Conservation (phyloP, 2,329 filamentous ascomycete species). For the Cytospora piceae region DNA sequence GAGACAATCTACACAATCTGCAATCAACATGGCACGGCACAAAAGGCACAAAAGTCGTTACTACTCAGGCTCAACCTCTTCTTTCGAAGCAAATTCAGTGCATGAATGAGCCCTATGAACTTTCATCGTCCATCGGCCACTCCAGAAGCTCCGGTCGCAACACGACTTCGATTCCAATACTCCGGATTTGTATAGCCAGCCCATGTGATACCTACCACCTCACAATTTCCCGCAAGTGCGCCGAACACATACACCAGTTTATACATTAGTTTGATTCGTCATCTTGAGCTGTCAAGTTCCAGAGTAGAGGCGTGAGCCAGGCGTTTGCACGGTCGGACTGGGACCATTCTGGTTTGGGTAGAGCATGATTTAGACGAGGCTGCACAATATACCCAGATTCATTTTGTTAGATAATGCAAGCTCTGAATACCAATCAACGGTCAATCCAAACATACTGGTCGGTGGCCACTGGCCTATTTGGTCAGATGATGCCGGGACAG, state of each 20-base stretch:
- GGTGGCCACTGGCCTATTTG: too few species aligned
- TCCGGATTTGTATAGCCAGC: constrained; percentile 7
- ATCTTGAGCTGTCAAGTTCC: background rate
- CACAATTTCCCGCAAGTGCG: background rate
- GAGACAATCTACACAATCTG: constrained; percentile 7
- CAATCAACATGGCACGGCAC: background rate
- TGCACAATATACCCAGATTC: constrained; percentile 17
- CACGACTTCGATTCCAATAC: background rate
- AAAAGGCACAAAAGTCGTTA: background rate
- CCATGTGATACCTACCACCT: constrained; percentile 2
- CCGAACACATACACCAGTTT: background rate
- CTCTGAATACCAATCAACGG: background rate
- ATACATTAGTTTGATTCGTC: background rate
- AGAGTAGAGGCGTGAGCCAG: constrained; percentile 4
- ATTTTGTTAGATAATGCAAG: constrained; percentile 13
- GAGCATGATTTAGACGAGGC: constrained; percentile 10
- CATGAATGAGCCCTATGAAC: constrained; percentile 7
- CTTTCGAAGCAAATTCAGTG: background rate
- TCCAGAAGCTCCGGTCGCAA: background rate
- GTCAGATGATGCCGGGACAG: too few species aligned
- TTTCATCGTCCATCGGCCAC: background rate
- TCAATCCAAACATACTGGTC: background rate
- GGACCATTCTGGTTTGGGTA: constrained; percentile 11
- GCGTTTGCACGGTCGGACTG: constrained; percentile 3
- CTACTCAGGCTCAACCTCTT: background rate